phyloP scores from a whole-genome alignment of 1,284 basidiomycete species.

The Quambalaria eucalypti region DNA sequence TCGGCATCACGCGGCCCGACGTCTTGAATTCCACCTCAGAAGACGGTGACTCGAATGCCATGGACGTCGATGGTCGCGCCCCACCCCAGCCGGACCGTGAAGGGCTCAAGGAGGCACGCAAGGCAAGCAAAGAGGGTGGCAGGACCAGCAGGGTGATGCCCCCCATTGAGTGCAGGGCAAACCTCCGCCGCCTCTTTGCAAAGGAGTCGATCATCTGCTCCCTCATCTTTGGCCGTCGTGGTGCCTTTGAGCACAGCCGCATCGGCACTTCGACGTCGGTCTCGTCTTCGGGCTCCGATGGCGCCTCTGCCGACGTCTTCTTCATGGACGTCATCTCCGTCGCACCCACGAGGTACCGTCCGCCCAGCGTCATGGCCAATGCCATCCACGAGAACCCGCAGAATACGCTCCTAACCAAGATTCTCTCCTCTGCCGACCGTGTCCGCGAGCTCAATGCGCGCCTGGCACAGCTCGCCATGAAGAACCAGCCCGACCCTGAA shows the following conservation, averaged over 20 bases:
- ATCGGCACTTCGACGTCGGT: conserved; percentile 13
- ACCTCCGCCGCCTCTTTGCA: conserved; percentile 76
- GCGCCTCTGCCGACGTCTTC: conserved; percentile 84
- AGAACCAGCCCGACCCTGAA: conserved; percentile 37
- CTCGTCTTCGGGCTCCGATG: conserved; percentile 16
- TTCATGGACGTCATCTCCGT: conserved; percentile 90
- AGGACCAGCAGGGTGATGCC: conserved; percentile 71
- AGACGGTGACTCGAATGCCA: background rate
- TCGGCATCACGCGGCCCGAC: conserved; percentile 50
- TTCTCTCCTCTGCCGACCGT: conserved; percentile 62
- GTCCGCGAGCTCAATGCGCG: conserved; percentile 19
- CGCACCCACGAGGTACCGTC: conserved; percentile 89
- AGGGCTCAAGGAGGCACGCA: conserved; percentile 45
- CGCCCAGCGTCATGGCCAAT: conserved; percentile 84
- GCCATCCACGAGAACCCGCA: conserved; percentile 91
- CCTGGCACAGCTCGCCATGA: conserved; percentile 56
- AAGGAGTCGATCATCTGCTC: conserved; percentile 75
- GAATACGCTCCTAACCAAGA: conserved; percentile 80
- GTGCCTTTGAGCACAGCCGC: conserved; percentile 56
- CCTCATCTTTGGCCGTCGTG: conserved; percentile 85
- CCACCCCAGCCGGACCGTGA: conserved; percentile 54
- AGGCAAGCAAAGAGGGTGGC: conserved; percentile 28
- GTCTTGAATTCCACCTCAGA: conserved; percentile 6
- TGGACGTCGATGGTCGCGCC: conserved; percentile 9
- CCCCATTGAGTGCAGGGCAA: conserved; percentile 83